Percentiles rank a stretch among this genome's conserved stretches.
Evolutionary conservation across 768 basidiomycete species (phyloP).

Genomic region (Boletus speciosus): DNA sequence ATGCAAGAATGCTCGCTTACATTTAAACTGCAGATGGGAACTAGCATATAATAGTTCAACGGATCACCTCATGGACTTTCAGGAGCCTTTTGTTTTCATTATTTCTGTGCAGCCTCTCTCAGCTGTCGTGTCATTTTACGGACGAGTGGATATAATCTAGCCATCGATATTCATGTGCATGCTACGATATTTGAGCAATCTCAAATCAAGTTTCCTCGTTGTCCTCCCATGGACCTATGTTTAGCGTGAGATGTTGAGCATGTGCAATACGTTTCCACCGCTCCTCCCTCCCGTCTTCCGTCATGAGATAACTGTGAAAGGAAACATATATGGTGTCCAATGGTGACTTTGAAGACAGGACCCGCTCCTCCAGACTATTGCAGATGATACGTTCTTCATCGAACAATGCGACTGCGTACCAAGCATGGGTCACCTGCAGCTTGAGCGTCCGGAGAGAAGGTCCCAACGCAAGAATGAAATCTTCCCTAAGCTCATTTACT

Average conservation of each 20-base stretch:
- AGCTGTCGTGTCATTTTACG: neutral
- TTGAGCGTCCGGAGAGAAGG: slow-evolving; percentile 32
- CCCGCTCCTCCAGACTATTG: slow-evolving; percentile 28
- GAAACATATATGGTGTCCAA: slow-evolving; percentile 13
- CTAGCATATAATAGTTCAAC: neutral
- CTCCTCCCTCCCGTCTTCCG: slow-evolving; percentile 20
- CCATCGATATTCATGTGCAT: neutral
- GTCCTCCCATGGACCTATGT: slow-evolving; percentile 32
- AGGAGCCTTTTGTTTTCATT: neutral
- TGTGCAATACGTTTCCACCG: slow-evolving; percentile 28
- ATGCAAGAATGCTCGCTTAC: neutral
- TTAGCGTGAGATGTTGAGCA: slow-evolving; percentile 15
- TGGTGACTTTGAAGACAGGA: slow-evolving; percentile 6
- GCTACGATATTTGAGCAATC: neutral
- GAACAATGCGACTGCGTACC: slow-evolving; percentile 29
- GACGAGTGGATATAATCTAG: neutral
- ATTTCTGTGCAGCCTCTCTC: neutral
- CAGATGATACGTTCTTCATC: slow-evolving; percentile 33
- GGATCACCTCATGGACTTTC: slow-evolving; percentile 8
- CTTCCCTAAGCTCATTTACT: slow-evolving; percentile 31
- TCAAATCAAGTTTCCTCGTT: slow-evolving; percentile 9
- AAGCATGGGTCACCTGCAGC: slow-evolving; percentile 34
- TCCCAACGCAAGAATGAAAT: slow-evolving; percentile 33
- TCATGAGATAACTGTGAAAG: slow-evolving; percentile 18
- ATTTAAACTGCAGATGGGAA: neutral